These are phyloP conservation scores for Lentinula guzmanii DNA, from an alignment of 768 basidiomycete genomes.

Conservation along the genomic window DNA sequence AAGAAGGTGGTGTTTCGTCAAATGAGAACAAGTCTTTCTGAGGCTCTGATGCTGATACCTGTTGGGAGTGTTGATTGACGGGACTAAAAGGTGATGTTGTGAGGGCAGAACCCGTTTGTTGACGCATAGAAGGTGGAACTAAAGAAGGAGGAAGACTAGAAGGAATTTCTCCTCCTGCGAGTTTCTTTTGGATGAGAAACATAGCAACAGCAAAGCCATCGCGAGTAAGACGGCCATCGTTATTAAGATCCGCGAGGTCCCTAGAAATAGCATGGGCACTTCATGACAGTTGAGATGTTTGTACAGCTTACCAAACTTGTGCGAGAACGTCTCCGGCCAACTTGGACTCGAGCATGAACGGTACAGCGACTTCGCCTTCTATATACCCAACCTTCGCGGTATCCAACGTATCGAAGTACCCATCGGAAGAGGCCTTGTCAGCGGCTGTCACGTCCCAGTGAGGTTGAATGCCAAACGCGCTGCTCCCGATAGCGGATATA, in stretches of 20 bases:
- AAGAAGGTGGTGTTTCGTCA: slow-evolving; percentile 49
- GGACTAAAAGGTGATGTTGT: slow-evolving; percentile 40
- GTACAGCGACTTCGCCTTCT: slow-evolving; percentile 91
- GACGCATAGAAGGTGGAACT: slow-evolving; percentile 78
- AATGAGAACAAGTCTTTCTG: slow-evolving; percentile 41
- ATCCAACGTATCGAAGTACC: slow-evolving; percentile 81
- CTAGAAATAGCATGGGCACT: slow-evolving; percentile 31
- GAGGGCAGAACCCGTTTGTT: slow-evolving; percentile 15
- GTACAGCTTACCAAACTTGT: slow-evolving; percentile 70
- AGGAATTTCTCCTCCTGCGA: slow-evolving; percentile 76
- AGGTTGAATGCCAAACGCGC: slow-evolving; percentile 19
- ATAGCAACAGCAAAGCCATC: slow-evolving; percentile 96
- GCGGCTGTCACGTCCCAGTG: slow-evolving; percentile 80
- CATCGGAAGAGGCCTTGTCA: slow-evolving; percentile 76
- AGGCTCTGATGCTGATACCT: slow-evolving; percentile 24
- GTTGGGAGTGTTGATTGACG: slow-evolving; percentile 27
- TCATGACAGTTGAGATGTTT: neutral
- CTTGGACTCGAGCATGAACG: slow-evolving; percentile 90
- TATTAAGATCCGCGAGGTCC: slow-evolving; percentile 90
- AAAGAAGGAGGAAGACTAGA: slow-evolving; percentile 62
- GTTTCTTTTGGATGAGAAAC: slow-evolving; percentile 84
- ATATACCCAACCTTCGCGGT: slow-evolving; percentile 68
- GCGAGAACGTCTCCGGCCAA: slow-evolving; percentile 82
- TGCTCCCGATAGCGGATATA: slow-evolving; percentile 20
- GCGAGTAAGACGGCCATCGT: slow-evolving; percentile 78